These are phyloP conservation scores for Mycena capillaripes DNA, from an alignment of 768 basidiomycete species.

Conservation along the genomic window DNA sequence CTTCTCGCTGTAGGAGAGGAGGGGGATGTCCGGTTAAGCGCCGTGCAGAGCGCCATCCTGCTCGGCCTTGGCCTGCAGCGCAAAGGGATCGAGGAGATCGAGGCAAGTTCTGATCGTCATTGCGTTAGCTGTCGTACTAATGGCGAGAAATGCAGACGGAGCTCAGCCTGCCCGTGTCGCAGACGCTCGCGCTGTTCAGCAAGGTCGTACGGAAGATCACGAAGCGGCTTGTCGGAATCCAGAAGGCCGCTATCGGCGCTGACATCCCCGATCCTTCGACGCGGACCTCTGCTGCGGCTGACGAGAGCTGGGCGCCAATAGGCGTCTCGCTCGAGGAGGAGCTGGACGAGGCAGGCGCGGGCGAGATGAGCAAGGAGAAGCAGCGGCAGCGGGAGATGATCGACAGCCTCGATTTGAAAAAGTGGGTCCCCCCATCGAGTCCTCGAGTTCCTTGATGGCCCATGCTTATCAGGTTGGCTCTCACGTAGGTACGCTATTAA, in stretches of 20 bases:
- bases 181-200: slow-evolving; percentile 90
- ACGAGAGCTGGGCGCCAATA: slow-evolving; percentile 49
- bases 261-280: slow-evolving; percentile 64
- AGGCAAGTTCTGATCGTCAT: slow-evolving; percentile 60
- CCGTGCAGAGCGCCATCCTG: slow-evolving; percentile 92
- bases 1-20: slow-evolving; percentile 53
- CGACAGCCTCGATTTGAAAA: slow-evolving; percentile 86
- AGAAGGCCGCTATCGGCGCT: slow-evolving; percentile 81
- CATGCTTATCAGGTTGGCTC: slow-evolving; percentile 37
- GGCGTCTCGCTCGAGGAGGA: slow-evolving; percentile 71
- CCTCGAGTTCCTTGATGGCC: slow-evolving; percentile 21
- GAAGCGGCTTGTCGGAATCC: slow-evolving; percentile 81
- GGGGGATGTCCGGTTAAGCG: slow-evolving; percentile 78
- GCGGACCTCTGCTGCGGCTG: slow-evolving; percentile 33
- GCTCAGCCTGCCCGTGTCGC: slow-evolving; percentile 86
- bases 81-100: slow-evolving; percentile 90
- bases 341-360: slow-evolving; percentile 82
- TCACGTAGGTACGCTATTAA: slow-evolving; percentile 80
- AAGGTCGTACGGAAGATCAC: slow-evolving; percentile 91
- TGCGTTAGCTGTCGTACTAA: background rate
- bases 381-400: slow-evolving; percentile 92
- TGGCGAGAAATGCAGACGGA: slow-evolving; percentile 67
- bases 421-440: slow-evolving; percentile 67
- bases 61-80: slow-evolving; percentile 91
- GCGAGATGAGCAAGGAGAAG: slow-evolving; percentile 73